Conservation (phyloP, 2,329 filamentous ascomycete genomes). For the Diplocarpon rosae region DNA sequence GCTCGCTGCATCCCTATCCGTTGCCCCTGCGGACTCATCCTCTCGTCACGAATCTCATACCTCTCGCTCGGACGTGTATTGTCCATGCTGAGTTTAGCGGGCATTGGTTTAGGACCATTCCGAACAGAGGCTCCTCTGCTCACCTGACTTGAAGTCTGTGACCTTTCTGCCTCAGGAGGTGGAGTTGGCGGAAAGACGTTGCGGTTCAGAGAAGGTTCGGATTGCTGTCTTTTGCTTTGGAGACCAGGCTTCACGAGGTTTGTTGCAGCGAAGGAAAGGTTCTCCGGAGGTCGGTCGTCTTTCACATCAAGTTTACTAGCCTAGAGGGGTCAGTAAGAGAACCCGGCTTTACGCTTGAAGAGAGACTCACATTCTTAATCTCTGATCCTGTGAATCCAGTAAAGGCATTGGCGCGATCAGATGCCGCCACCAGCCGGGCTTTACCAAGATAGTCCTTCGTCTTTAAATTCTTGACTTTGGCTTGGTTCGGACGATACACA, state of each 20-base stretch:
- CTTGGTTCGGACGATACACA: constrained; percentile 89
- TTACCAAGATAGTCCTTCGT: constrained; percentile 97
- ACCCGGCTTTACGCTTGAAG: background rate
- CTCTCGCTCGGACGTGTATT: constrained; percentile 37
- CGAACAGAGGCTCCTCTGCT: constrained; percentile 50
- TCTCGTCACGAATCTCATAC: constrained; percentile 25
- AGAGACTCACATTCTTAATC: constrained; percentile 54
- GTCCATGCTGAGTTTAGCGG: constrained; percentile 53
- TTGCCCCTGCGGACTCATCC: constrained; percentile 28
- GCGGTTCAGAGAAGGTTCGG: constrained; percentile 67
- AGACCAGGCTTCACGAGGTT: constrained; percentile 86
- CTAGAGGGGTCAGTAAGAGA: constrained; percentile 27
- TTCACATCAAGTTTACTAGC: constrained; percentile 43
- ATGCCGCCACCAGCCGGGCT: constrained; percentile 82
- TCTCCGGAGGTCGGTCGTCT: constrained; percentile 74
- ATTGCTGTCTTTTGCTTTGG: constrained; percentile 70
- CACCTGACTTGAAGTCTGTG: constrained; percentile 27
- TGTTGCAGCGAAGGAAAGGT: constrained; percentile 82
- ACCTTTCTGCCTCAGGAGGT: constrained; percentile 76
- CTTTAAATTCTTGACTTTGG: constrained; percentile 96
- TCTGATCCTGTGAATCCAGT: constrained; percentile 73
- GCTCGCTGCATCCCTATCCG: constrained; percentile 37
- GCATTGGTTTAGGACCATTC: constrained; percentile 48
- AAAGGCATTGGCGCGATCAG: constrained; percentile 69
- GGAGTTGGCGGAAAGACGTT: constrained; percentile 97